These are phyloP conservation scores for Kluyveromyces sp. DNA, from an alignment of 1,139 yeast genomes.

Conservation along the genomic window DNA sequence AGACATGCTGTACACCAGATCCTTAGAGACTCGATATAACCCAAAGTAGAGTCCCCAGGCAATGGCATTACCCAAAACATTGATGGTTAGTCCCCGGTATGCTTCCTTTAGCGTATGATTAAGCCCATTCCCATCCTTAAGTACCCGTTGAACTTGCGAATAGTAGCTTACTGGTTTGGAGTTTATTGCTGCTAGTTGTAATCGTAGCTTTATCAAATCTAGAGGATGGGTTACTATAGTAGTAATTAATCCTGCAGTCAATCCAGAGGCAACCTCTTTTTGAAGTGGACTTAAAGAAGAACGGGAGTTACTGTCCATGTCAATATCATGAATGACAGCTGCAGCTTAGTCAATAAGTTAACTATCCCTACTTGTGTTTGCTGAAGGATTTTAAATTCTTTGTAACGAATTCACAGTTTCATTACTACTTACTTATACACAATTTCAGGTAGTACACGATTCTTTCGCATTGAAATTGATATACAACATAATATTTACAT, in stretches of 20 bases:
- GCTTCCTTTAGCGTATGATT: constrained; percentile 29
- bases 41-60: constrained; percentile 89
- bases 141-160: constrained; percentile 11
- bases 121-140: constrained; percentile 8
- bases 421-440: background rate
- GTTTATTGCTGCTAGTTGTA: constrained; percentile 42
- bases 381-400: too few relatives aligned
- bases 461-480: background rate
- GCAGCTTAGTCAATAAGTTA: too few relatives aligned
- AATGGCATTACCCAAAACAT: constrained; percentile 69
- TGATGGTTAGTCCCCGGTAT: constrained; percentile 79
- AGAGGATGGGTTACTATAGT: constrained; percentile 82
- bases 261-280: constrained; percentile 63
- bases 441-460: background rate
- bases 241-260: constrained; percentile 74
- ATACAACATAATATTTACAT: constrained; percentile 1
- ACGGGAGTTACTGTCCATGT: background rate
- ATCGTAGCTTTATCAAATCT: constrained; percentile 73
- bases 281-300: constrained; percentile 20
- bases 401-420: too few relatives aligned
- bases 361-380: too few relatives aligned
- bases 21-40: constrained; percentile 56
- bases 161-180: constrained; percentile 14
- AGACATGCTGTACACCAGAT: constrained; percentile 18
- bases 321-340: too few relatives aligned